These are phyloP conservation scores for Rhodotorula taiwanensis DNA, from an alignment of 768 basidiomycete species.

Conservation along the genomic window DNA sequence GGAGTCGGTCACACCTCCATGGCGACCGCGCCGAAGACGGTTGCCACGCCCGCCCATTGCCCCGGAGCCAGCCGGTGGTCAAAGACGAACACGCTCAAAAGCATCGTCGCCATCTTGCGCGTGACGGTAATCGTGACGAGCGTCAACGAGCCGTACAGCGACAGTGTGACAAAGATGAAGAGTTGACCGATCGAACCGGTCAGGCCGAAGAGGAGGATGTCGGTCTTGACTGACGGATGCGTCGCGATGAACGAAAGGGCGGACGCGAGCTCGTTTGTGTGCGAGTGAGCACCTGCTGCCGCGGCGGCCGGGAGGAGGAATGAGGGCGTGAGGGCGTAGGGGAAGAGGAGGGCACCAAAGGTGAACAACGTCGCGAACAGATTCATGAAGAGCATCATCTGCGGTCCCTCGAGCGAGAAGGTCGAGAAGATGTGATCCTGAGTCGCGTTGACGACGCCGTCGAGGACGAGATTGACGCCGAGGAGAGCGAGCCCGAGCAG, in stretches of 20 bases:
- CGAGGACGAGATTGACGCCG: constrained; percentile 77
- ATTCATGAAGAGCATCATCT: constrained; percentile 99
- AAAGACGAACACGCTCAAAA: constrained; percentile 86
- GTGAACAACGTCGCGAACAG: constrained; percentile 71
- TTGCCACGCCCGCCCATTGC: constrained; percentile 85
- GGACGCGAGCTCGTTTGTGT: constrained; percentile 58
- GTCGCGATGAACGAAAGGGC: constrained; percentile 66
- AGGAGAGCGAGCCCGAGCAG: constrained; percentile 68
- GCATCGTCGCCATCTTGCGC: constrained; percentile 94
- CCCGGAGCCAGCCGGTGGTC: constrained; percentile 73
- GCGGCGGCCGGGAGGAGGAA: constrained; percentile 64
- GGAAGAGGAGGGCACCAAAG: constrained; percentile 56
- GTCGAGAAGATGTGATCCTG: constrained; percentile 91
- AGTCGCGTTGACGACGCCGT: constrained; percentile 89
- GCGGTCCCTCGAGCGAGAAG: constrained; percentile 73
- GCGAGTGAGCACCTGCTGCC: constrained; percentile 43
- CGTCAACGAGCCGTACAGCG: constrained; percentile 82
- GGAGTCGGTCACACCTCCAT: constrained; percentile 15
- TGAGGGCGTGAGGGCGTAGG: constrained; percentile 50
- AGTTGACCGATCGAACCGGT: constrained; percentile 91
- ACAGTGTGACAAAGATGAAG: constrained; percentile 75
- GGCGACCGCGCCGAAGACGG: constrained; percentile 73
- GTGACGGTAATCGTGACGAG: constrained; percentile 86
- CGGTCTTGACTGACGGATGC: constrained; percentile 67
- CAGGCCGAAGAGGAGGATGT: constrained; percentile 74